phyloP scores from a whole-genome alignment of 1,139 yeast species.

The Hansenula lynferdii region DNA sequence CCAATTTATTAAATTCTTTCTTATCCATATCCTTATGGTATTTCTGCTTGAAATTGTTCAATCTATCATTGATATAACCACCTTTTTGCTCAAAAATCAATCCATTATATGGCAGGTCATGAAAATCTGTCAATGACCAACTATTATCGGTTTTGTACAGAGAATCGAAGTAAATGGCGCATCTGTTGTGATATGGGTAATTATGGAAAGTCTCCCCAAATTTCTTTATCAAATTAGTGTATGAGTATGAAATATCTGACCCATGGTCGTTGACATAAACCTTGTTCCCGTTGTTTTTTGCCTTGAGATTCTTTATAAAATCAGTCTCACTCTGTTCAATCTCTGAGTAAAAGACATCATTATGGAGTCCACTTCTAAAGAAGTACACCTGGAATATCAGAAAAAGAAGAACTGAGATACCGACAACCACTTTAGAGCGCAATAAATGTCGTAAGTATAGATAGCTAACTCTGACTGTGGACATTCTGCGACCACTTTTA shows the following conservation, averaged over 20 bases:
- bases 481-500: too few relatives aligned
- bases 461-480: too few relatives aligned
- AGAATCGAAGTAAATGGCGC: constrained; percentile 8
- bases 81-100: constrained; percentile 5
- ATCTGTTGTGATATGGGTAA: constrained; percentile 4
- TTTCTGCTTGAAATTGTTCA: constrained; percentile 1
- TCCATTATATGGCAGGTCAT: constrained; percentile 5
- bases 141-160: constrained; percentile 4
- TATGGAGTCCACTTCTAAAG: not conserved
- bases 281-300: not conserved
- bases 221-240: not conserved
- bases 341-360: not conserved
- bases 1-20: not conserved
- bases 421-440: not conserved
- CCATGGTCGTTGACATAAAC: not conserved
- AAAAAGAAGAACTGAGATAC: not conserved
- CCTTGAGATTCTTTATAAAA: not conserved
- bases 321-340: not conserved
- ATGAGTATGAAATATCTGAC: not conserved
- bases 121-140: constrained; percentile 8
- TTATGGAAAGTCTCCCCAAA: not conserved
- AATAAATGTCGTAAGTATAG: not conserved
- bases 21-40: not conserved
- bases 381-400: not conserved
- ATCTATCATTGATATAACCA: constrained; percentile 1